A percentile compares a stretch with the other conserved stretches of the same genome.
phyloP scores from a whole-genome alignment of 2,329 filamentous ascomycete species.

The Fusarium metavorans region DNA sequence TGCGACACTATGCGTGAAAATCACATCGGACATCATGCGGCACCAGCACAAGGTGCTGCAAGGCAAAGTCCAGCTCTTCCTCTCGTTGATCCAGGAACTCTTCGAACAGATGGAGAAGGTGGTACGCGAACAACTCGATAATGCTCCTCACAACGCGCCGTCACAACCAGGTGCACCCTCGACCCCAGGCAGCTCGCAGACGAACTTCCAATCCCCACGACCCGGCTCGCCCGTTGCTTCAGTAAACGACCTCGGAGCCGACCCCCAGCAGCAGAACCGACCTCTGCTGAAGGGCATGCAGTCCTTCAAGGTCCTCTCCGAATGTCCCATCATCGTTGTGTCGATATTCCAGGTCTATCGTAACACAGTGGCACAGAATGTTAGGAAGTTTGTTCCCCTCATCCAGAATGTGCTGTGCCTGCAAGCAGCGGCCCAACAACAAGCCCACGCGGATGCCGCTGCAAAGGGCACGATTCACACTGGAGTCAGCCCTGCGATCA shows the following conservation, averaged over 20 bases:
- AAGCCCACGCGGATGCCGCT: slow-evolving; percentile 87
- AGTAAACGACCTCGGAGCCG: slow-evolving; percentile 82
- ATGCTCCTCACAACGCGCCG: slow-evolving; percentile 67
- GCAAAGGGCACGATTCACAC: slow-evolving; percentile 86
- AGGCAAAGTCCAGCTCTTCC: slow-evolving; percentile 86
- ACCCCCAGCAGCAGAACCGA: slow-evolving; percentile 83
- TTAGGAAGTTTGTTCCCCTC: slow-evolving; percentile 90
- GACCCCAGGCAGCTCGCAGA: slow-evolving; percentile 72
- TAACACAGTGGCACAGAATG: slow-evolving; percentile 81
- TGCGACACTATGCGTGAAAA: slow-evolving; percentile 97
- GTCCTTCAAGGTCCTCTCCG: slow-evolving; percentile 97
- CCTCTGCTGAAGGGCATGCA: slow-evolving; percentile 94
- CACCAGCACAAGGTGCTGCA: slow-evolving; percentile 86
- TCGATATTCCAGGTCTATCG: slow-evolving; percentile 97
- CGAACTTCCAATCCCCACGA: slow-evolving; percentile 87
- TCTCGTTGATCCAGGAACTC: slow-evolving; percentile 93
- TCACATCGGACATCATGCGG: slow-evolving; percentile 95
- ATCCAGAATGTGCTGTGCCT: slow-evolving; percentile 92
- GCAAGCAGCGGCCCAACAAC: slow-evolving; percentile 92
- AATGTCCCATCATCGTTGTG: slow-evolving; percentile 98
- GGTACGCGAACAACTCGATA: slow-evolving; percentile 95
- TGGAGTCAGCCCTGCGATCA: slow-evolving; percentile 92
- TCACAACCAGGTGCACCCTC: slow-evolving; percentile 71
- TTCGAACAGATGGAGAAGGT: slow-evolving; percentile 96
- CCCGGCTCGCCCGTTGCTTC: slow-evolving; percentile 91